Base-by-base conservation (phyloP, 441 rosid genomes). In the Corymbia calophylla region DNA sequence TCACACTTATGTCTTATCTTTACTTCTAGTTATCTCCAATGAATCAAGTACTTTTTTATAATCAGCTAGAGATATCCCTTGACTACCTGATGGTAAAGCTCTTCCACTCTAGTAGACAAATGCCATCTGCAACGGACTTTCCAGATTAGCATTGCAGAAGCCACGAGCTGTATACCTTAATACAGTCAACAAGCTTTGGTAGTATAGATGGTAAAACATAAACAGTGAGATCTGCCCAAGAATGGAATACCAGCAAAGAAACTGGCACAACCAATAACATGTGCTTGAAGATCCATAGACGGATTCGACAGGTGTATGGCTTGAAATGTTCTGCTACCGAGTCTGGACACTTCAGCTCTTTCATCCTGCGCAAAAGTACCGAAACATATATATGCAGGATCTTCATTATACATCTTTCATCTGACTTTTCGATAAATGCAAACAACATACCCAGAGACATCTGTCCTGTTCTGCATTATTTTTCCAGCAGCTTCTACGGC, bases 291-390 rank as follows among this genome's bases (percentile, higher is more conserved):
- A 96, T 88, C 97, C 97, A 96, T 87, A 95, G 95, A 88, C 87
- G 94, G 62, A 95, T 47, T 27, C 90, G 93, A 86, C 99, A 97
- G 21, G 94, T 90, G 82, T 93, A 49, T 18, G 99, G 96, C 93
- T 95, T 96, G 94, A 95, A 95, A 88, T 82, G 88, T 92, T 95
- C 95, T 14, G 93, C 95, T 64, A 95, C 60, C 31, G 88, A 88
- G 87, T 97, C 96, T 54, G 98, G 97, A 91, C 98, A 98, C 92
- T 95, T 98, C 90, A 96, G 92, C 92, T 96, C 99, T 81, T 91
- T 93, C 66, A 87, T 93, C 94, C 99, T 97, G 89, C 55, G 82
- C 88, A 31, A 87, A 84, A 89, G 47, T 62, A 86, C 84, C 9
- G 35, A 84, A 82, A 89, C 15, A 60, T 18, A 18, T 18, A 51